Evolutionary conservation across 768 basidiomycete genomes (phyloP).

Genomic region (Paxillus ammoniavirescens): DNA sequence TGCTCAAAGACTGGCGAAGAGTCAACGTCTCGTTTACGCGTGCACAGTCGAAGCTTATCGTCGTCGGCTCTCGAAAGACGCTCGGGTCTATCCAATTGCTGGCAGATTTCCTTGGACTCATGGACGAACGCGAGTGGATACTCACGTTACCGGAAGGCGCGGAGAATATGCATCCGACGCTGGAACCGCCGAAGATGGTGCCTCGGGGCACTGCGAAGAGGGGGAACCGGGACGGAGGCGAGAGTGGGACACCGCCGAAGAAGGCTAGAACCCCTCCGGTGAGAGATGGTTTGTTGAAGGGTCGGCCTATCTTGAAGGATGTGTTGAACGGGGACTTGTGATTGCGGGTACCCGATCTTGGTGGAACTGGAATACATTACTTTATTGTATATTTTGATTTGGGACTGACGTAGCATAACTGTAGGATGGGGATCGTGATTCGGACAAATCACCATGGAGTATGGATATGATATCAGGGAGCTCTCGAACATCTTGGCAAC

Average conservation of each 20-base stretch:
- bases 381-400: too few species aligned
- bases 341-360: neutral
- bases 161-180: slow-evolving; percentile 46
- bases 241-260: slow-evolving; percentile 24
- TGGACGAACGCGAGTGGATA: slow-evolving; percentile 75
- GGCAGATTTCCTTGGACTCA: slow-evolving; percentile 71
- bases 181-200: slow-evolving; percentile 15
- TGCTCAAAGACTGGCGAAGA: slow-evolving; percentile 93
- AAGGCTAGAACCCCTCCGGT: slow-evolving; percentile 35
- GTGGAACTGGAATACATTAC: too few species aligned
- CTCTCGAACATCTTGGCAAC: too few species aligned
- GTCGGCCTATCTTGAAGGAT: slow-evolving; percentile 61
- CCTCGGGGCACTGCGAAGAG: neutral
- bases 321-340: slow-evolving; percentile 45
- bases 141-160: slow-evolving; percentile 54
- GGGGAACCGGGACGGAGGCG: slow-evolving; percentile 7
- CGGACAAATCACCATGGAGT: neutral
- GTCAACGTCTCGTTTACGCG: slow-evolving; percentile 98
- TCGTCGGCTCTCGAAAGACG: slow-evolving; percentile 86
- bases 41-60: slow-evolving; percentile 84
- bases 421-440: too few species aligned
- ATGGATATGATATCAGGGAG: too few species aligned
- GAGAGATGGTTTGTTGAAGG: slow-evolving; percentile 47
- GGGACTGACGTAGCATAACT: too few species aligned
- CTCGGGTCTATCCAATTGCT: slow-evolving; percentile 62